Base-by-base conservation (phyloP, 305 asterid species). In the Rubia tinctorum region DNA sequence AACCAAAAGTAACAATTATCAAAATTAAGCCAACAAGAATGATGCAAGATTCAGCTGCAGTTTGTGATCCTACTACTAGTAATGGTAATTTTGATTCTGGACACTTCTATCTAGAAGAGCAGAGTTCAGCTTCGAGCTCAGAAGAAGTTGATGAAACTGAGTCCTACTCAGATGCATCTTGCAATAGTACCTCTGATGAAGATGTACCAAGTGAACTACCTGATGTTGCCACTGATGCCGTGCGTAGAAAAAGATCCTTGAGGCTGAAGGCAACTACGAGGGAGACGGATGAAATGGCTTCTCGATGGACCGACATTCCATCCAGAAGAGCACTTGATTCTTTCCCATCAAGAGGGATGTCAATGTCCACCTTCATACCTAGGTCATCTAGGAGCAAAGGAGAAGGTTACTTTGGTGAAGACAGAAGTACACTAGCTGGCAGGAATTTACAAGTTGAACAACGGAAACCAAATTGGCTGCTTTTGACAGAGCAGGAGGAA, bases 401-500 rank as follows among this genome's bases (percentile, higher is more conserved):
- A 80, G 96, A 81, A 55, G 78, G 67, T 75, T 80, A 74, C 81
- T 70, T 75, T 59, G 68, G 73, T 55, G 84, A 74, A 79, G 87
- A 74, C 39, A 49, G 25, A 59, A 76, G 81, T 73, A 75, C 85
- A 63, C 70, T 71, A 56, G 72, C 68, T 78, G 88, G 82, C 75
- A 80, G 71, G 69, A 76, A 69, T 70, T 53, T 62, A 9, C 39
- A 37, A n/a, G 66, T 39, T 37, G 53, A 13, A 71, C 64, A 12
- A 10, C 66, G 8, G 76, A 71, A 89, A 74, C 37, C 78, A 55
- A 90, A 89, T 81, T 95, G 98, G 98, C 83, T 95, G 80, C 78
- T 95, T 82, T 80, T 92, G 82, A 67, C 86, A 6, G 87, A 87
- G 85, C 93, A 88, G 82, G 99, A 90, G 73, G 96, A 82, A 78